These are phyloP conservation scores for Candida mattraensis DNA, from an alignment of 805 yeast genomes.

Conservation along the genomic window DNA sequence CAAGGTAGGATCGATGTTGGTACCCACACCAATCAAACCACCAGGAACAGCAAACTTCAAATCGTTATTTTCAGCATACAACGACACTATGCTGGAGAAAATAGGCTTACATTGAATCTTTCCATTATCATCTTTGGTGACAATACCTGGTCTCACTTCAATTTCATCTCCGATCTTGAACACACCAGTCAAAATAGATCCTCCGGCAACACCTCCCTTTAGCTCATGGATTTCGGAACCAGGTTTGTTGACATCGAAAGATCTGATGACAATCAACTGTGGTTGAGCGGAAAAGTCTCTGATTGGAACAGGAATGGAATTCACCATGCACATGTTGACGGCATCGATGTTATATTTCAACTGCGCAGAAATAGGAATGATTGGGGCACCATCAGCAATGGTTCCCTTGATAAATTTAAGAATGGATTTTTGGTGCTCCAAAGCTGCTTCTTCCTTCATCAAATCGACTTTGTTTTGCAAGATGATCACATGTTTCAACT, in stretches of 20 bases:
- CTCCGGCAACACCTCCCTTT: slow-evolving; percentile 99
- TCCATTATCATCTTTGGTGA: slow-evolving; percentile 85
- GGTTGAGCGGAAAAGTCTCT: slow-evolving; percentile 95
- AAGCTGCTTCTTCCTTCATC: slow-evolving; percentile 95
- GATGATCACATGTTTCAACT: slow-evolving; percentile 92
- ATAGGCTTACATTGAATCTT: slow-evolving; percentile 95
- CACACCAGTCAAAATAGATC: slow-evolving; percentile 95
- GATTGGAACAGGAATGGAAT: slow-evolving; percentile 92
- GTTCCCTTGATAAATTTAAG: slow-evolving; percentile 94
- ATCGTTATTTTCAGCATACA: slow-evolving; percentile 97
- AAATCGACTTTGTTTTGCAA: slow-evolving; percentile 97
- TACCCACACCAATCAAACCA: slow-evolving; percentile 99
- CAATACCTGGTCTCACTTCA: slow-evolving; percentile 99
- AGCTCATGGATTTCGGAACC: slow-evolving; percentile 96
- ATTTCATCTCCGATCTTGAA: slow-evolving; percentile 96
- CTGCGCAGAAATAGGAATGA: slow-evolving; percentile 98
- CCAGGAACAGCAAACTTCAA: slow-evolving; percentile 99
- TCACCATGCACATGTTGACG: slow-evolving; percentile 93
- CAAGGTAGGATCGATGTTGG: slow-evolving; percentile 96
- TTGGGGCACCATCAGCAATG: slow-evolving; percentile 98
- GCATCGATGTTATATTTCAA: slow-evolving; percentile 98
- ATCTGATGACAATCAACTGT: slow-evolving; percentile 93
- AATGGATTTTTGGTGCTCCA: slow-evolving; percentile 93
- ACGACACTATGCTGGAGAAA: slow-evolving; percentile 87
- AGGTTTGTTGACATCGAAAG: slow-evolving; percentile 98